phyloP scores from a whole-genome alignment of 306 rosid genomes.

The Prunus dulcis region DNA sequence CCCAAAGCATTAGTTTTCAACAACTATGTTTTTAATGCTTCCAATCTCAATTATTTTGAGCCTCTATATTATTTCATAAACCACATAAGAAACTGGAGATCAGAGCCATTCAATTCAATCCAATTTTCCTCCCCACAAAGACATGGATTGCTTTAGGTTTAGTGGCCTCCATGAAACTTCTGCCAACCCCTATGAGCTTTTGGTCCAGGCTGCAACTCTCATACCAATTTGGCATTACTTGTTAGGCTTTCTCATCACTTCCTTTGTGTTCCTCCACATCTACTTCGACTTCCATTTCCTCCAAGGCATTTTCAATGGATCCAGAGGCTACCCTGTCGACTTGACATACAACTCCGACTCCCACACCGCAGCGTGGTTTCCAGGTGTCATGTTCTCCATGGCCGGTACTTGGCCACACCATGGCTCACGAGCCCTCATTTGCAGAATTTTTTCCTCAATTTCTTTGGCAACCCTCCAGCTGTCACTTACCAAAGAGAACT shows the following conservation, averaged over 20 bases:
- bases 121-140: background rate
- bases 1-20: background rate
- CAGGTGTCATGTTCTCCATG: constrained; percentile 64
- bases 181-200: constrained; percentile 30
- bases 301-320: constrained; percentile 43
- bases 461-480: constrained; percentile 59
- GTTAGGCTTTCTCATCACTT: constrained; percentile 16
- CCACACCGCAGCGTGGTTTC: constrained; percentile 52
- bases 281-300: constrained; percentile 63
- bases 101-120: background rate
- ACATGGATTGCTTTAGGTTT: constrained; percentile 11
- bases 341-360: constrained; percentile 50
- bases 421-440: constrained; percentile 86
- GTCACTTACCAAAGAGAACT: constrained; percentile 50
- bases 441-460: constrained; percentile 64
- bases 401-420: constrained; percentile 56
- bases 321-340: constrained; percentile 42
- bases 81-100: background rate
- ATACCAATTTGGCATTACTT: constrained; percentile 52
- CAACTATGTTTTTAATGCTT: background rate
- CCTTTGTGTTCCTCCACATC: constrained; percentile 39
- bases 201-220: constrained; percentile 35
- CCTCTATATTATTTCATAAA: background rate
- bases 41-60: background rate
- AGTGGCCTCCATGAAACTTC: background rate